These are phyloP conservation scores for Cyberlindnera mississippiensis DNA, from an alignment of 805 yeast species.

Conservation along the genomic window DNA sequence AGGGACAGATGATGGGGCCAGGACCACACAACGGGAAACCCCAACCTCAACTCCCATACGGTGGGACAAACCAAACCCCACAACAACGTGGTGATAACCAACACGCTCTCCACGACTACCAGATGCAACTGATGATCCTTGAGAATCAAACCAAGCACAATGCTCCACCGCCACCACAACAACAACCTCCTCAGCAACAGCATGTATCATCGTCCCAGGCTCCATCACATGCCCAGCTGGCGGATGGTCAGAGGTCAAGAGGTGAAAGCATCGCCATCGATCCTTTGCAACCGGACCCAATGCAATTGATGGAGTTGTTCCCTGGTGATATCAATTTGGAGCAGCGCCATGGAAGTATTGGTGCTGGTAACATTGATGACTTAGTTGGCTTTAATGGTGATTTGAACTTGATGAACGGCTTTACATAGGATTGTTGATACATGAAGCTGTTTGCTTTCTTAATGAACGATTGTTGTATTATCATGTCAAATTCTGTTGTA, in stretches of 20 bases:
- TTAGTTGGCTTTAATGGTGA: constrained; percentile 14
- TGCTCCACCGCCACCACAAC: constrained; percentile 3
- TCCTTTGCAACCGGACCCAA: constrained; percentile 27
- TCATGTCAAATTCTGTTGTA: no score
- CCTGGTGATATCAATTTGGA: constrained; percentile 14
- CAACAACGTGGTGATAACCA: constrained; percentile 20
- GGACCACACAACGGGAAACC: constrained; percentile 3
- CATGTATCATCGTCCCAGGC: not conserved
- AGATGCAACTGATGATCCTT: constrained; percentile 68
- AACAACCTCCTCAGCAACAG: not conserved
- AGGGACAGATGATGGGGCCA: constrained; percentile 5
- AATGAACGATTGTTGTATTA: no score
- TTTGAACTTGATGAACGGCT: constrained; percentile 14
- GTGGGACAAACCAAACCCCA: constrained; percentile 8
- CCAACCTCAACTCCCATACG: constrained; percentile 9
- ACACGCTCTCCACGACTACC: constrained; percentile 74
- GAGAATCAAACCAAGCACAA: constrained; percentile 63
- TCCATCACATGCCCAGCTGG: not conserved
- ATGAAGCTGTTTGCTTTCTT: no score
- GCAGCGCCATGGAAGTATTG: not conserved
- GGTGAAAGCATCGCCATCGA: constrained; percentile 20
- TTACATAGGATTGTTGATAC: not conserved
- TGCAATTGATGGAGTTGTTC: constrained; percentile 24
- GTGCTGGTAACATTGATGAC: constrained; percentile 9
- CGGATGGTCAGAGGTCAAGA: constrained; percentile 1